Base-by-base conservation (phyloP, 1,139 yeast genomes). In the Hyphopichia pseudoburtonii region DNA sequence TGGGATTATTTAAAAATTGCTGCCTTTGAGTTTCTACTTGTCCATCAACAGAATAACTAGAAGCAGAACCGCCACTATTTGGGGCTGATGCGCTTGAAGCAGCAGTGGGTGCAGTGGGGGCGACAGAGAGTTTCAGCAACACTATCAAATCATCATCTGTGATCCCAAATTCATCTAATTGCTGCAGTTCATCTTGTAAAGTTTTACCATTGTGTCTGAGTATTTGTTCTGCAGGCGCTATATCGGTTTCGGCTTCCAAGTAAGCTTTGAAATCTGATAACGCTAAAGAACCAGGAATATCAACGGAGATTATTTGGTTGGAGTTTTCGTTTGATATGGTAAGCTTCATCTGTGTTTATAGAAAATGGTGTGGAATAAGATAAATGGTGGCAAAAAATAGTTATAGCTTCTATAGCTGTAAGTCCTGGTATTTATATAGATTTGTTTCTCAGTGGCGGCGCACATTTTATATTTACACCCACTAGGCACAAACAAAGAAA, bases 251-350 rank as follows among this genome's bases (percentile, higher is more conserved):
- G 2, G 88, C 82, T 46, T 82, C 88, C 5, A 90, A 57, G 46
- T 85, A 82, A 0, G 95, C 95, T 43, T 78, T 73, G 50, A 90
- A 75, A 56, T 89, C 96, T 11, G 60, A 72, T 7, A 88, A 57
- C 0, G 78, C 56, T 67, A 89, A 75, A 15, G 83, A 83, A 1
- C 67, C 76, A 2, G 89, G 78, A 3, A 83, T 71, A 38, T 83
- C 89, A 1, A 80, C 72, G 2, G 76, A 44, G 15, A 68, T 46
- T 17, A 67, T 53, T 29, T 52, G 58, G 26, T 60, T 64, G 15
- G 51, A 50, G 8, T 44, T 37, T 39, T 66, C 70, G 36, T 60
- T 51, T 3, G 70, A 60, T 6, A 71, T 56, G 3, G 70, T 67
- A 14, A 71, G 42, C 41, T 62, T 64, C 76, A 71, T 70, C n/a